phyloP scores from a whole-genome alignment of 176 grass and related monocot species.

The Musa acuminata region DNA sequence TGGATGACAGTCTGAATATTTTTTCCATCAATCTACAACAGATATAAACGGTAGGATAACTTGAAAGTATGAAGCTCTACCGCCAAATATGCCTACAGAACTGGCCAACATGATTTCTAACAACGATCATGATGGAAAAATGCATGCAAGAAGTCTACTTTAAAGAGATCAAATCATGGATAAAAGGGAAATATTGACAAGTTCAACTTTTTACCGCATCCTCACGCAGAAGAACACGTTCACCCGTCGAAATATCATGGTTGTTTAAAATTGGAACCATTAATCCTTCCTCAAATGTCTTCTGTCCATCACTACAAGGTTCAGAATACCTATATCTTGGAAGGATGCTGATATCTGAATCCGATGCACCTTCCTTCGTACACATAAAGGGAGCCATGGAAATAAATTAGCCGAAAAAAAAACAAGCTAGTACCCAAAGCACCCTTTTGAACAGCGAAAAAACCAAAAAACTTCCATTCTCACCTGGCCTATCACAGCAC shows the following conservation, averaged over 20 bases:
- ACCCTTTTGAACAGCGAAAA: background rate
- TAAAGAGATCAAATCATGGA: constrained; percentile 9
- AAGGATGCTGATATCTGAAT: constrained; percentile 71
- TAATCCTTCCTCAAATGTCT: constrained; percentile 53
- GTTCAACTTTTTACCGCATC: constrained; percentile 69
- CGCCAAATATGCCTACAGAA: constrained; percentile 31
- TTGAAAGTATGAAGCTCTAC: constrained; percentile 27
- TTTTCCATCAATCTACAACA: background rate
- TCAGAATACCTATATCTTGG: constrained; percentile 84
- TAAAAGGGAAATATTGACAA: constrained; percentile 1
- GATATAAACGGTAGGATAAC: constrained; percentile 2
- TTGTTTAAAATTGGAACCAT: constrained; percentile 88
- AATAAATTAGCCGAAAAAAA: background rate
- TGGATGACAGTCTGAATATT: background rate
- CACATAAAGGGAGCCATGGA: constrained; percentile 6
- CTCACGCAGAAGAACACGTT: constrained; percentile 62
- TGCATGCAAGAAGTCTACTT: constrained; percentile 22
- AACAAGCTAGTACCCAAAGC: background rate
- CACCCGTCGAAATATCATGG: constrained; percentile 48
- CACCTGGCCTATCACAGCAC: constrained; percentile 81
- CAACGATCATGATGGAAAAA: constrained; percentile 33
- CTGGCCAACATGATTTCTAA: constrained; percentile 17
- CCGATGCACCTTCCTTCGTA: constrained; percentile 82
- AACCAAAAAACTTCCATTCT: constrained; percentile 1
- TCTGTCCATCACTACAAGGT: constrained; percentile 35